These are phyloP conservation scores for Neurospora sp. DNA, from an alignment of 2,329 filamentous ascomycete species.

Conservation along the genomic window DNA sequence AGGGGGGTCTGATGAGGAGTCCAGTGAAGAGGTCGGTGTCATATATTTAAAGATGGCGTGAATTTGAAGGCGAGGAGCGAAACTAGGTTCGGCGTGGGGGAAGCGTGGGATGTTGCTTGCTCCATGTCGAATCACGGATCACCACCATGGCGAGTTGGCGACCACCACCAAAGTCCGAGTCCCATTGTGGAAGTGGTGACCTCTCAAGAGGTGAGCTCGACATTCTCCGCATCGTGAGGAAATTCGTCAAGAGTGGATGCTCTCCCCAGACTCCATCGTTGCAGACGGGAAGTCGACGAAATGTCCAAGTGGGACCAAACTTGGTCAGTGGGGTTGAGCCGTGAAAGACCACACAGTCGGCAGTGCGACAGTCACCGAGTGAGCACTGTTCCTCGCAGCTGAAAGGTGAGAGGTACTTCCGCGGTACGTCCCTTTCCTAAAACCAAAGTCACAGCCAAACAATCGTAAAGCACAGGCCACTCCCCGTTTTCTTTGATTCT, in stretches of 20 bases:
- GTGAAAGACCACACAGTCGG: neutral
- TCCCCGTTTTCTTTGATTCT: neutral
- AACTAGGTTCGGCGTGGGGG: constrained; percentile 15
- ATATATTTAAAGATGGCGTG: constrained; percentile 14
- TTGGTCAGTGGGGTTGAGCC: neutral
- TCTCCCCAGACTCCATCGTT: neutral
- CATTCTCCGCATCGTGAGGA: neutral
- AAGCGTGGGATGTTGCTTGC: constrained; percentile 17
- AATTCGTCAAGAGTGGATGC: neutral
- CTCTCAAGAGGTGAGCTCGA: neutral
- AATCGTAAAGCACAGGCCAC: neutral
- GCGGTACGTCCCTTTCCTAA: neutral
- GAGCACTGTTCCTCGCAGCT: neutral
- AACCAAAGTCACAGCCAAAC: neutral
- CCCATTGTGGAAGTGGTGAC: neutral
- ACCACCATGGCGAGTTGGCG: neutral
- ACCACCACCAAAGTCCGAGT: neutral
- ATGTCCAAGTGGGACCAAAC: neutral
- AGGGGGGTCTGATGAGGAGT: neutral
- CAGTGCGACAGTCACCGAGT: neutral
- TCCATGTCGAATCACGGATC: constrained; percentile 10
- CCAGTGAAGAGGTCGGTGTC: constrained; percentile 4
- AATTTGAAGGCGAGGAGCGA: neutral
- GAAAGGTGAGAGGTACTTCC: neutral
- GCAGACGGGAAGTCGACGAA: neutral